Percentiles rank a stretch among this genome's conserved stretches.
Evolutionary conservation across 2,329 filamentous ascomycete species (phyloP).

Genomic region (Aspergillus sp.): DNA sequence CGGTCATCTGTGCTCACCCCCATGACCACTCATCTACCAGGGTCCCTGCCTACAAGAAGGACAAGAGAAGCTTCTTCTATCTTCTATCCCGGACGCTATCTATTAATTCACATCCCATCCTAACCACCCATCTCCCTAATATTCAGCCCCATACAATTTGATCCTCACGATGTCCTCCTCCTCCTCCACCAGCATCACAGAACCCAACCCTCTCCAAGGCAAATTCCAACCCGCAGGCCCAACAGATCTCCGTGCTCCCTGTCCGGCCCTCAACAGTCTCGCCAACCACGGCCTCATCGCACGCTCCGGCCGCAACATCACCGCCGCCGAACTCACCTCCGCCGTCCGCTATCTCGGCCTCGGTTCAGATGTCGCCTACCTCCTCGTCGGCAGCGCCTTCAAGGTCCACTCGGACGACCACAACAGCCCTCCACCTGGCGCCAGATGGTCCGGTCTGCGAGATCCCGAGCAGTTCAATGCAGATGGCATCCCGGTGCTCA

Average conservation of each 20-base stretch:
- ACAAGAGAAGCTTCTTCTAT: too few relatives aligned
- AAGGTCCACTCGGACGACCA: slow-evolving; percentile 15
- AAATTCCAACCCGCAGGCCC: slow-evolving; percentile 6
- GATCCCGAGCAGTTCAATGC: slow-evolving; percentile 11
- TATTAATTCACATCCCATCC: too few relatives aligned
- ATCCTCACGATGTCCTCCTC: not conserved
- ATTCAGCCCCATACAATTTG: not conserved
- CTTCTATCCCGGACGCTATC: too few relatives aligned
- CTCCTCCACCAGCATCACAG: not conserved
- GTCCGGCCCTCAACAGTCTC: slow-evolving; percentile 16
- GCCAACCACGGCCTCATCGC: slow-evolving; percentile 18
- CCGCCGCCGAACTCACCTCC: slow-evolving; percentile 7
- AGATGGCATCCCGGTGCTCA: slow-evolving; percentile 7
- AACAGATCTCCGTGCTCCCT: slow-evolving; percentile 14
- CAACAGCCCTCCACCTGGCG: slow-evolving; percentile 1
- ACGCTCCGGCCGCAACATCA: slow-evolving; percentile 15
- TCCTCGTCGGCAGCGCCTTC: slow-evolving; percentile 12
- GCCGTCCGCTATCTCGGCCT: slow-evolving; percentile 12
- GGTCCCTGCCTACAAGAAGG: not conserved
- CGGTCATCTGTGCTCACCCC: not conserved
- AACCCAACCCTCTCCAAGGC: not conserved
- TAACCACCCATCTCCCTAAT: too few relatives aligned
- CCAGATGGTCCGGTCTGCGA: slow-evolving; percentile 9
- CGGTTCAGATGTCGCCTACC: slow-evolving; percentile 2
- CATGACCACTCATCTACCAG: not conserved